These are phyloP conservation scores for Colletotrichum destructivum DNA, from an alignment of 2,329 filamentous ascomycete species.

Conservation along the genomic window DNA sequence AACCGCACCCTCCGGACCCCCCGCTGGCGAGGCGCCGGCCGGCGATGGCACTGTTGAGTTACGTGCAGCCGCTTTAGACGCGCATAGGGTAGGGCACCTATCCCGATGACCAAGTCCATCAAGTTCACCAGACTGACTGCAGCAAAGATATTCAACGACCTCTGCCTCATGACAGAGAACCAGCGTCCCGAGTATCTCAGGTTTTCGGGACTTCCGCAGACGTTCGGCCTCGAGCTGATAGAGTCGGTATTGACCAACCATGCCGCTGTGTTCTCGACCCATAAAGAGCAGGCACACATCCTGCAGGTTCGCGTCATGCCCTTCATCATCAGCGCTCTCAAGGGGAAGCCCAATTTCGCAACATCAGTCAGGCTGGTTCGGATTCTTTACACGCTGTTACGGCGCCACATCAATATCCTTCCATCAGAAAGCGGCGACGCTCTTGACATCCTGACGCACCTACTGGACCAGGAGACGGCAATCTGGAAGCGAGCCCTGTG, in stretches of 20 bases:
- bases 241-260: constrained; percentile 92
- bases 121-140: constrained; percentile 23
- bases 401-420: constrained; percentile 82
- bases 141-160: constrained; percentile 83
- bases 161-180: constrained; percentile 89
- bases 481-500: constrained; percentile 91
- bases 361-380: constrained; percentile 86
- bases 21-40: constrained; percentile 77
- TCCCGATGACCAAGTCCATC: neutral
- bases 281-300: constrained; percentile 86
- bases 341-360: constrained; percentile 84
- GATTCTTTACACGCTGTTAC: constrained; percentile 86
- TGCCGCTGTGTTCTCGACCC: constrained; percentile 81
- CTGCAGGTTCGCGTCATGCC: constrained; percentile 86
- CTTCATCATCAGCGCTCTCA: constrained; percentile 82
- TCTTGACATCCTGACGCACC: constrained; percentile 84
- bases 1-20: constrained; percentile 65
- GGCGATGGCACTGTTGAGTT: constrained; percentile 77
- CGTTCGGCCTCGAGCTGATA: constrained; percentile 91
- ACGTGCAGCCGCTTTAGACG: constrained; percentile 85
- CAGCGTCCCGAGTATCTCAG: constrained; percentile 87
- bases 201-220: constrained; percentile 82
- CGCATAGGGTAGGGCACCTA: constrained; percentile 73
- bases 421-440: constrained; percentile 87
- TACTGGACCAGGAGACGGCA: constrained; percentile 88